These are phyloP conservation scores for Elaeis guineensis DNA, from an alignment of 176 grass and related monocot species.

Conservation along the genomic window DNA sequence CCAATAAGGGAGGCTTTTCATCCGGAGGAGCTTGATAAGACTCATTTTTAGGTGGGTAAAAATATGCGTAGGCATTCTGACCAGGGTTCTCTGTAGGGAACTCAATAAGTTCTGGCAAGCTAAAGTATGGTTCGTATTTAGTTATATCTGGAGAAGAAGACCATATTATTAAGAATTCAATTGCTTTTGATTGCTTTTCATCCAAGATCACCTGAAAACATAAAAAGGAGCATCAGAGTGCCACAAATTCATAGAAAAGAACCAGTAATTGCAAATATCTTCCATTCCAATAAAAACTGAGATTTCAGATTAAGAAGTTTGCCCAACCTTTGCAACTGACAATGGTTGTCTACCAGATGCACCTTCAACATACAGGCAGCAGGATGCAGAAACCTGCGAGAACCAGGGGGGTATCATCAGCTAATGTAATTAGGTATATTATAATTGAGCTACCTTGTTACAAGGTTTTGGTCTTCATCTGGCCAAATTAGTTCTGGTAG, in stretches of 20 bases:
- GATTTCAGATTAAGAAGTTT: neutral
- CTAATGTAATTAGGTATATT: too few relatives aligned
- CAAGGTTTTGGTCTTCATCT: too few relatives aligned
- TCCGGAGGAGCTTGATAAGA: conserved; percentile 53
- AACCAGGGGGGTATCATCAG: neutral
- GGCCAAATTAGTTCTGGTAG: too few relatives aligned
- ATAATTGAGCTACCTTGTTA: too few relatives aligned
- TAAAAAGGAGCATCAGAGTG: neutral
- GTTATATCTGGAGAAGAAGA: conserved; percentile 52
- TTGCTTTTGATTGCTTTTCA: conserved; percentile 42
- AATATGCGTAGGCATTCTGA: conserved; percentile 89
- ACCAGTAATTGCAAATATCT: too few relatives aligned
- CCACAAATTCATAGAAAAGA: too few relatives aligned
- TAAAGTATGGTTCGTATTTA: conserved; percentile 58
- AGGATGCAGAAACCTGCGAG: conserved; percentile 35
- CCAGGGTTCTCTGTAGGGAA: conserved; percentile 62
- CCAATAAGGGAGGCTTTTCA: conserved; percentile 83
- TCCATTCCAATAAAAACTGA: too few relatives aligned
- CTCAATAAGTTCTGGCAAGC: conserved; percentile 68
- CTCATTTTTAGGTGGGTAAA: conserved; percentile 68
- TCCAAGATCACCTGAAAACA: conserved; percentile 60
- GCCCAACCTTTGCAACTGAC: conserved; percentile 78
- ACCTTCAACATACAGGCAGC: conserved; percentile 79
- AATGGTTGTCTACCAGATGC: conserved; percentile 58
- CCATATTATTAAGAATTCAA: conserved; percentile 67